Evolutionary conservation across 257 asterid genomes (phyloP).

Genomic region (Plantago major): DNA sequence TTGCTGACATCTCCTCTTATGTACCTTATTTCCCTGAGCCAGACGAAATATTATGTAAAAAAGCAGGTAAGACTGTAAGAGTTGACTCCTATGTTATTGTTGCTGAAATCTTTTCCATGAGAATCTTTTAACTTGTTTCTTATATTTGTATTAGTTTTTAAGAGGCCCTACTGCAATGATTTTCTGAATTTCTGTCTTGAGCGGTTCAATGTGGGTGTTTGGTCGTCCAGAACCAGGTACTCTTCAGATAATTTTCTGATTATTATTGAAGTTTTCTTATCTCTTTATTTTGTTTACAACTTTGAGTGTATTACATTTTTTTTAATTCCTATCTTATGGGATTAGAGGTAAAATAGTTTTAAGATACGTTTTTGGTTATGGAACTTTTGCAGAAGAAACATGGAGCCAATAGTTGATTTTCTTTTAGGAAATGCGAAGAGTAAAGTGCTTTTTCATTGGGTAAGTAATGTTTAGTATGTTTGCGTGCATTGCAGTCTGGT

Average conservation of each 20-base stretch:
- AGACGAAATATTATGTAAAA: slow-evolving; percentile 45
- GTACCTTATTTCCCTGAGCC: slow-evolving; percentile 49
- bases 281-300: slow-evolving; percentile 4
- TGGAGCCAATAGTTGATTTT: slow-evolving; percentile 60
- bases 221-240: slow-evolving; percentile 86
- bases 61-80: slow-evolving; percentile 60
- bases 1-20: slow-evolving; percentile 50
- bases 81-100: slow-evolving; percentile 12
- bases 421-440: slow-evolving; percentile 53
- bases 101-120: slow-evolving; percentile 14
- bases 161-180: slow-evolving; percentile 78
- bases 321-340: slow-evolving; percentile 4
- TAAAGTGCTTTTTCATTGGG: slow-evolving; percentile 75
- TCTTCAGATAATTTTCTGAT: slow-evolving; percentile 29
- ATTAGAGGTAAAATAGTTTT: slow-evolving; percentile 1
- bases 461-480: slow-evolving; percentile 31
- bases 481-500: slow-evolving; percentile 1
- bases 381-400: slow-evolving; percentile 58
- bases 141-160: slow-evolving; percentile 53
- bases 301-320: neutral
- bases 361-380: slow-evolving; percentile 18
- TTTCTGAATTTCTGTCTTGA: slow-evolving; percentile 80
- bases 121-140: slow-evolving; percentile 27
- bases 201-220: slow-evolving; percentile 69
- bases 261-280: slow-evolving; percentile 9